These are phyloP conservation scores for Teratosphaeria viscida DNA, from an alignment of 2,329 filamentous ascomycete species.

Conservation along the genomic window DNA sequence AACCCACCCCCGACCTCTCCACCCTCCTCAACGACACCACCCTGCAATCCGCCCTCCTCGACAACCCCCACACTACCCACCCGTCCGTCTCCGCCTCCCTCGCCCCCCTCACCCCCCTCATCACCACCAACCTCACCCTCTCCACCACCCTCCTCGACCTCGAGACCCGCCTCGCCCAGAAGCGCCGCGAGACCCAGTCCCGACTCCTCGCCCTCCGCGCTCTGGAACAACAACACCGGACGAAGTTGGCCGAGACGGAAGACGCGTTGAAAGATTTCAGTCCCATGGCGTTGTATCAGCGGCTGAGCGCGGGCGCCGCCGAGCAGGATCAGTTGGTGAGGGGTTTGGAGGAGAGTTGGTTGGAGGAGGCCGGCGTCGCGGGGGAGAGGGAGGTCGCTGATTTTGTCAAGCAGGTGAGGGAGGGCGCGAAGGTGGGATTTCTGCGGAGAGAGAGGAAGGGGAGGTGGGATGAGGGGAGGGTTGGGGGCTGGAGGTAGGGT, in stretches of 20 bases:
- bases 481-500: constrained; percentile 75
- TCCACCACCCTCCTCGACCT: constrained; percentile 8
- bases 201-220: constrained; percentile 74
- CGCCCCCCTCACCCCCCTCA: constrained; percentile 29
- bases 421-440: constrained; percentile 68
- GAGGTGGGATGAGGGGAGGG: constrained; percentile 89
- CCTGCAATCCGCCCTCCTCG: constrained; percentile 17
- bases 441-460: constrained; percentile 77
- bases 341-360: constrained; percentile 85
- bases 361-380: constrained; percentile 54
- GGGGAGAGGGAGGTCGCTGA: constrained; percentile 75
- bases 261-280: constrained; percentile 73
- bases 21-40: constrained; percentile 25
- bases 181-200: constrained; percentile 64
- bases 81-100: not conserved
- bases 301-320: constrained; percentile 61
- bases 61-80: constrained; percentile 6
- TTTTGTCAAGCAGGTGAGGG: constrained; percentile 72
- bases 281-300: constrained; percentile 75
- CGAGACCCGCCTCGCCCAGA: constrained; percentile 45
- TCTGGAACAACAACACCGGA: constrained; percentile 83
- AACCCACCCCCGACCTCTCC: constrained; percentile 20
- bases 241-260: constrained; percentile 85
- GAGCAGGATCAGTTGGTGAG: constrained; percentile 76
- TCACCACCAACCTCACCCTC: constrained; percentile 7